Percentiles rank a stretch among this genome's conserved stretches.
Conservation (phyloP, 805 yeast species). For the Candida bentonensis region DNA sequence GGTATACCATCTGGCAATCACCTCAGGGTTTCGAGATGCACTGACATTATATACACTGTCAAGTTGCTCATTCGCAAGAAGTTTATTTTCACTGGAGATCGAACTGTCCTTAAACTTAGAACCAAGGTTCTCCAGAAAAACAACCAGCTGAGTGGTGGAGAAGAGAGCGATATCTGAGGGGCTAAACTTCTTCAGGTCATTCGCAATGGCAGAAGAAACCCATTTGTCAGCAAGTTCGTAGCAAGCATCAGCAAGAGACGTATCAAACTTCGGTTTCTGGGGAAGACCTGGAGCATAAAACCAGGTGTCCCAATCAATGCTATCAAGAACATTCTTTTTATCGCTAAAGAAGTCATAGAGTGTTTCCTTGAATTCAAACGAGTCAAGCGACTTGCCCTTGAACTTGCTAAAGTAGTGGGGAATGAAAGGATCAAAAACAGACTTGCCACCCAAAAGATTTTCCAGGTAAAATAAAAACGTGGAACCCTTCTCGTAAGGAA, state of each 20-base stretch:
- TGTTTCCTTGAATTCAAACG: slow-evolving; percentile 66
- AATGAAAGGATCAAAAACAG: slow-evolving; percentile 64
- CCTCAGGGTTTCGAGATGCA: slow-evolving; percentile 61
- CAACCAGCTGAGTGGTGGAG: slow-evolving; percentile 63
- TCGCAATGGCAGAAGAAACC: slow-evolving; percentile 28
- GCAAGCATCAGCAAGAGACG: slow-evolving; percentile 63
- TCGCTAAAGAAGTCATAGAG: slow-evolving; percentile 47
- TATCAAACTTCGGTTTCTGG: slow-evolving; percentile 71
- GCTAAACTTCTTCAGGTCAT: slow-evolving; percentile 25
- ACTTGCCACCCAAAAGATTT: slow-evolving; percentile 46
- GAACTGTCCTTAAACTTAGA: slow-evolving; percentile 23
- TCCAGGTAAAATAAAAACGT: slow-evolving; percentile 67
- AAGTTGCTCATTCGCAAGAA: slow-evolving; percentile 22
- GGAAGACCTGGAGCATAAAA: slow-evolving; percentile 75
- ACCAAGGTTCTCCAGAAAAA: slow-evolving; percentile 58
- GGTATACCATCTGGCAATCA: slow-evolving; percentile 62
- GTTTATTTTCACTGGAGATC: slow-evolving; percentile 17
- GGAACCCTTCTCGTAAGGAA: slow-evolving; percentile 87
- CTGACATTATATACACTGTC: slow-evolving; percentile 31
- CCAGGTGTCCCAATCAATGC: slow-evolving; percentile 81
- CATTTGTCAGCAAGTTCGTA: slow-evolving; percentile 52
- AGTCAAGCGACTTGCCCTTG: slow-evolving; percentile 59
- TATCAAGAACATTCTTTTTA: slow-evolving; percentile 36
- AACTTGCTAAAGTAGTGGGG: slow-evolving; percentile 61
- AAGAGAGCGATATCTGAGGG: slow-evolving; percentile 40